Base-by-base conservation (phyloP, 768 basidiomycete species). In the Hemileccinum impolitum region DNA sequence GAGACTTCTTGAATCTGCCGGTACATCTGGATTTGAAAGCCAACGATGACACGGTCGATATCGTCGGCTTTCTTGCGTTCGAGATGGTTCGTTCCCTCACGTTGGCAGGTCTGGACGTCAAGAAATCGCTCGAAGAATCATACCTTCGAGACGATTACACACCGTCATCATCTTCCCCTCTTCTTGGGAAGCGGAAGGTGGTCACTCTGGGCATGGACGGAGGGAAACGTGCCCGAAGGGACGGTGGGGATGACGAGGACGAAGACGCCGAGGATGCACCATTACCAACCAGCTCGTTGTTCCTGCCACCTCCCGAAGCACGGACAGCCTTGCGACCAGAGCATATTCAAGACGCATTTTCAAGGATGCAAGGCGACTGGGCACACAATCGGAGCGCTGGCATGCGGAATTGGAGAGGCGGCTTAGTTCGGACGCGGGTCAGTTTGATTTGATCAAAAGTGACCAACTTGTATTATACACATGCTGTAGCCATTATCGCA, bases 61-160 rank as follows among this genome's bases (percentile, higher is more conserved):
- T 96, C 51, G 91, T 97, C 59, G 94, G 94, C 21, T 98, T 97
- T 72, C 82, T 98, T 38, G 88, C 92, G 0, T 98, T 95, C 69
- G 94, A 98, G 68, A 94, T 95, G 85, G 94, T 97, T 26, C 85
- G 94, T 43, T 90, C 91, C 3, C 79, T 98, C 41, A 94, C 92
- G 0, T 77, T 95, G 36, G 90, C 89, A 1, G 94, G 91, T 2
- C 78, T 94, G 32, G 81, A 85, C 26, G 85, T 94, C 59, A 91
- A 91, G 69, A 84, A 81, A 56, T 77, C 85, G 3, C 72, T 90
- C 32, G 88, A 89, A 63, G 85, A 90, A 50, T 78, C 84, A 2
- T 78, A 80, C 55, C 69, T 85, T 9, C 75, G 78, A 3, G 87
- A 86, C 43, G 82, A 84, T 51, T 83, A 83, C 51, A 70, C 77